Conservation (phyloP, 345 rosid genomes). For the Carallia brachiata region DNA sequence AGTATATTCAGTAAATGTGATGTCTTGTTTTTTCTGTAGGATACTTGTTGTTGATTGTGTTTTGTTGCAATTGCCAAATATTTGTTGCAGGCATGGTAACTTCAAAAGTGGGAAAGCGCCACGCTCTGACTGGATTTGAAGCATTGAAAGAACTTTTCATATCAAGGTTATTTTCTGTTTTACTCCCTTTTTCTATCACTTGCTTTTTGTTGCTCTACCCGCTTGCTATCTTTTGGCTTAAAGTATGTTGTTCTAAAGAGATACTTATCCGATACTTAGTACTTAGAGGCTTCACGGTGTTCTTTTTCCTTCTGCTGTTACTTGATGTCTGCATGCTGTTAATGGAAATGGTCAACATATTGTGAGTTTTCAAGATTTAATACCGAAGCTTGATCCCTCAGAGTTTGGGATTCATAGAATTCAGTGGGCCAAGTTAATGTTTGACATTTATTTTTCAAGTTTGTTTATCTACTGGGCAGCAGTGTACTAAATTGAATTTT, state of each 20-base stretch:
- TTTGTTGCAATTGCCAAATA: slow-evolving; percentile 5
- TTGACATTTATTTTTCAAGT: neutral
- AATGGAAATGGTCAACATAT: too few species aligned
- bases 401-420: too few species aligned
- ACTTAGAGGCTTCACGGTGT: too few species aligned
- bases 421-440: neutral
- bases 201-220: neutral
- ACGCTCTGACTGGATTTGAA: slow-evolving; percentile 85
- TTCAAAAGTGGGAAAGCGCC: slow-evolving; percentile 90
- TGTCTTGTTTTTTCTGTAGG: neutral
- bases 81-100: slow-evolving; percentile 77
- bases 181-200: neutral
- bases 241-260: neutral
- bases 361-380: too few species aligned
- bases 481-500: neutral
- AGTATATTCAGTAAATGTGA: neutral
- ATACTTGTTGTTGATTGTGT: slow-evolving; percentile 2
- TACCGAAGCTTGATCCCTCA: too few species aligned
- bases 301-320: too few species aligned
- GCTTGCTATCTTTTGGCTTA: neutral
- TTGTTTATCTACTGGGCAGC: neutral
- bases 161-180: slow-evolving; percentile 45
- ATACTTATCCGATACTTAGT: too few species aligned
- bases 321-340: too few species aligned
- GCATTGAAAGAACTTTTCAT: slow-evolving; percentile 77